phyloP scores from a whole-genome alignment of 345 rosid species.

The Eucalyptus tenuipes region DNA sequence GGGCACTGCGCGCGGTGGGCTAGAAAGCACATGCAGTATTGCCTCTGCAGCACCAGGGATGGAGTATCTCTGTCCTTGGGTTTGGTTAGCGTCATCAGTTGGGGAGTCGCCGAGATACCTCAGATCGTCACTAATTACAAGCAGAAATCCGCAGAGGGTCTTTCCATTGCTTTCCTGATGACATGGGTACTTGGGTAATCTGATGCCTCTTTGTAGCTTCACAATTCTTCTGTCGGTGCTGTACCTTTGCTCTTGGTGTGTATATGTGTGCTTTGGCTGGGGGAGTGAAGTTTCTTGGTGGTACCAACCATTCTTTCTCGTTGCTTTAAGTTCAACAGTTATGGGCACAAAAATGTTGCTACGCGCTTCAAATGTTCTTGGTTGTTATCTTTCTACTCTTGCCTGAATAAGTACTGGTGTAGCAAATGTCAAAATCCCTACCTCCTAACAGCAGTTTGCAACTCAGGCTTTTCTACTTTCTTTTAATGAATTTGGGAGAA shows the following conservation, averaged over 20 bases:
- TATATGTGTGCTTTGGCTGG: neutral
- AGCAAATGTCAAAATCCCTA: neutral
- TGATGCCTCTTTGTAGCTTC: neutral
- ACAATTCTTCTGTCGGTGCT: neutral
- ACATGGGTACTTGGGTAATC: slow-evolving; percentile 77
- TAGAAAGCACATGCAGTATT: slow-evolving; percentile 16
- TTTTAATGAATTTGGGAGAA: neutral
- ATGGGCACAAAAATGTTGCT: neutral
- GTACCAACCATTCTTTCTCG: neutral
- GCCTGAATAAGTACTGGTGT: neutral
- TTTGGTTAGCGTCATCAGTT: slow-evolving; percentile 51
- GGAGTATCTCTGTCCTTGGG: slow-evolving; percentile 46
- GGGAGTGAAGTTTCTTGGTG: neutral
- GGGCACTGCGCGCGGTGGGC: slow-evolving; percentile 43
- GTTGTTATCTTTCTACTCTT: neutral
- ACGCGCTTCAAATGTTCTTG: neutral
- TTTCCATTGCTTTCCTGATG: slow-evolving; percentile 62
- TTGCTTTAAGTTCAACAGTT: neutral
- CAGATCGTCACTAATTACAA: slow-evolving; percentile 65
- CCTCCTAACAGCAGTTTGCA: neutral
- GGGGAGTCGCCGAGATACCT: slow-evolving; percentile 82
- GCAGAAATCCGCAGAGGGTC: slow-evolving; percentile 65
- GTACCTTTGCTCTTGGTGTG: neutral
- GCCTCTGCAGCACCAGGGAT: slow-evolving; percentile 43
- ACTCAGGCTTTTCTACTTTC: neutral